Evolutionary conservation across 768 basidiomycete species (phyloP).

Genomic region (Gloeophyllum trabeum): DNA sequence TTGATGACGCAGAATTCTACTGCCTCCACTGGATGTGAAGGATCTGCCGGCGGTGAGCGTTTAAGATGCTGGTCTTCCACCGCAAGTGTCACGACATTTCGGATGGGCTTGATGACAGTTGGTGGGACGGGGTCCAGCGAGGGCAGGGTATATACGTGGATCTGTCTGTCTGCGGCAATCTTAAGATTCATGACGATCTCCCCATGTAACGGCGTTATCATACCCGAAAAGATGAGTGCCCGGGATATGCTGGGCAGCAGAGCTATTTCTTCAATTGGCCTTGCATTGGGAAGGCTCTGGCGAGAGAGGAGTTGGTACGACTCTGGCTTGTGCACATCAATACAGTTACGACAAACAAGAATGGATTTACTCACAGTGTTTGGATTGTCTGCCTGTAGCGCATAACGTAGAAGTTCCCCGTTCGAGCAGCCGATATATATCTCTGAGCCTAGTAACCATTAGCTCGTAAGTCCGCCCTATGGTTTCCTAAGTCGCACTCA

Average conservation of each 20-base stretch:
- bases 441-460: slow-evolving; percentile 48
- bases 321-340: slow-evolving; percentile 43
- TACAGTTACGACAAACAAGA: too few species aligned
- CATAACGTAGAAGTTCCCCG: slow-evolving; percentile 74
- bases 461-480: slow-evolving; percentile 1
- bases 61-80: slow-evolving; percentile 69
- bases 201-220: slow-evolving; percentile 10
- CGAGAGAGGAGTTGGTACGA: slow-evolving; percentile 60
- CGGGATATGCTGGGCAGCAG: slow-evolving; percentile 68
- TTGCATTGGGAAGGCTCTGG: slow-evolving; percentile 55
- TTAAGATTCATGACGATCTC: slow-evolving; percentile 2
- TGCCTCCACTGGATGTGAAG: slow-evolving; percentile 29
- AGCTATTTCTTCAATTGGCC: slow-evolving; percentile 72
- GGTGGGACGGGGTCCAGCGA: slow-evolving; percentile 61
- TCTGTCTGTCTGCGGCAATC: slow-evolving; percentile 33
- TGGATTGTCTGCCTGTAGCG: slow-evolving; percentile 48
- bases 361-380: slow-evolving; percentile 26
- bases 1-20: slow-evolving; percentile 71
- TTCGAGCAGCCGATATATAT: slow-evolving; percentile 82
- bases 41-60: slow-evolving; percentile 34
- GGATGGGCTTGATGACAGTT: slow-evolving; percentile 58
- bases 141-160: slow-evolving; percentile 77
- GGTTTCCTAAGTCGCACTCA: slow-evolving; percentile 3
- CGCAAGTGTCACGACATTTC: slow-evolving; percentile 70
- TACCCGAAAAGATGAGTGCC: slow-evolving; percentile 69